Evolutionary conservation across 208 protist species (phyloP).

Genomic region (Phytomonas sp.): DNA sequence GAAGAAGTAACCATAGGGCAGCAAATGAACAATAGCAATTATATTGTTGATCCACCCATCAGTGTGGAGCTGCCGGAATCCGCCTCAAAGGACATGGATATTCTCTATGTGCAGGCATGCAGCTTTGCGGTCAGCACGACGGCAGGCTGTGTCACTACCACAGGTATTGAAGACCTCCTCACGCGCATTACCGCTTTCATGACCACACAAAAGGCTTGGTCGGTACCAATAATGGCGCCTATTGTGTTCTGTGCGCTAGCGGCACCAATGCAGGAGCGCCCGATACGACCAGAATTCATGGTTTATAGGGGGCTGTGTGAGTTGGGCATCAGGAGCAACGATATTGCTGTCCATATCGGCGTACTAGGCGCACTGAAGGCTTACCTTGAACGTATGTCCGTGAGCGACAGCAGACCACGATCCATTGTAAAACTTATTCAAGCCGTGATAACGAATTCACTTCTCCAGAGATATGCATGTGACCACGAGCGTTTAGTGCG

Average conservation of each 20-base stretch:
- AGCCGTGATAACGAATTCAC: constrained; percentile 12
- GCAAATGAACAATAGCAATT: constrained; percentile 13
- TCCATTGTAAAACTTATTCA: constrained; percentile 21
- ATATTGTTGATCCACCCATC: constrained; percentile 15
- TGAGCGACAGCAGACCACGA: constrained; percentile 48
- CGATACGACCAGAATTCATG: constrained; percentile 52
- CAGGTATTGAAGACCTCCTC: constrained; percentile 41
- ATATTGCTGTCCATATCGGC: constrained; percentile 27
- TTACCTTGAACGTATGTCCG: constrained; percentile 35
- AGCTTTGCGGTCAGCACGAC: constrained; percentile 44
- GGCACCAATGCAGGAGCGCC: constrained; percentile 41
- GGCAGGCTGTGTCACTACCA: constrained; percentile 47
- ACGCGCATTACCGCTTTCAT: constrained; percentile 34
- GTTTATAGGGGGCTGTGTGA: constrained; percentile 48
- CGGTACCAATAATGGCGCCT: constrained; percentile 24
- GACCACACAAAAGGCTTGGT: constrained; percentile 39
- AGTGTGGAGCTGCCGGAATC: constrained; percentile 25
- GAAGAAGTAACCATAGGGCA: constrained; percentile 11
- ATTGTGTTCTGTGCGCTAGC: constrained; percentile 50
- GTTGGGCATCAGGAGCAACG: constrained; percentile 18
- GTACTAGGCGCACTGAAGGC: constrained; percentile 40
- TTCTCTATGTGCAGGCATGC: constrained; percentile 31
- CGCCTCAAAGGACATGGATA: constrained; percentile 20
- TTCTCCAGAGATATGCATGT: neutral
- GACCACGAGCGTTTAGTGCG: constrained; percentile 14